Percentiles rank a stretch among this genome's conserved stretches.
Conservation (phyloP, 1,139 yeast species). For the Saccharomyces hybrid region DNA sequence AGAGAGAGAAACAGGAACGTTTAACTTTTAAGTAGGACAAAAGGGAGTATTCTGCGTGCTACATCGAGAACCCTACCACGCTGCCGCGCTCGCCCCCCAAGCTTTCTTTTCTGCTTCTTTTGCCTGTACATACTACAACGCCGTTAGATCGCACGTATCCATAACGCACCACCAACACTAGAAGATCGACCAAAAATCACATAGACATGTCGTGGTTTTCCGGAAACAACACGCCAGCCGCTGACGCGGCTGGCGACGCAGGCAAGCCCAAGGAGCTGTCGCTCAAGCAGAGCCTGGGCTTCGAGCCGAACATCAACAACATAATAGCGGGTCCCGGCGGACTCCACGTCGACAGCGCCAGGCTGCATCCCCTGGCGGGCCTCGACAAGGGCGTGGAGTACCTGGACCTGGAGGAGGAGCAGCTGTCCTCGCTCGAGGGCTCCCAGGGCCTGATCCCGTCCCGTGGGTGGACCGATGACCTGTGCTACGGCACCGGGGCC, state of each 20-base stretch:
- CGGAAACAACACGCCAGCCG: constrained; percentile 38
- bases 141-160: too few species aligned
- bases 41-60: neutral
- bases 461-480: constrained; percentile 94
- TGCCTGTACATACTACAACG: neutral
- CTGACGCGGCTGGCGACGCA: constrained; percentile 8
- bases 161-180: too few species aligned
- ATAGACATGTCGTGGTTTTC: constrained; percentile 59
- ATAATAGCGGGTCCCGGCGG: neutral
- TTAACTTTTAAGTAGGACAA: neutral
- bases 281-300: constrained; percentile 17
- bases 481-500: constrained; percentile 96
- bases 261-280: constrained; percentile 21
- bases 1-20: neutral
- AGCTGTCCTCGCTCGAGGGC: constrained; percentile 67
- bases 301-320: neutral
- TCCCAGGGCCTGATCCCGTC: constrained; percentile 87
- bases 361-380: constrained; percentile 90
- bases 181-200: too few species aligned
- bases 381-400: constrained; percentile 83
- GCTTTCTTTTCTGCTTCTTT: neutral
- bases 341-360: constrained; percentile 30
- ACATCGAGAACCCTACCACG: too few species aligned
- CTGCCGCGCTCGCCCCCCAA: neutral
- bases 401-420: constrained; percentile 80